A percentile compares a stretch with the other conserved stretches of the same genome.
Evolutionary conservation across 202 grass and related monocot species (phyloP).

Genomic region (Musa balbisiana): DNA sequence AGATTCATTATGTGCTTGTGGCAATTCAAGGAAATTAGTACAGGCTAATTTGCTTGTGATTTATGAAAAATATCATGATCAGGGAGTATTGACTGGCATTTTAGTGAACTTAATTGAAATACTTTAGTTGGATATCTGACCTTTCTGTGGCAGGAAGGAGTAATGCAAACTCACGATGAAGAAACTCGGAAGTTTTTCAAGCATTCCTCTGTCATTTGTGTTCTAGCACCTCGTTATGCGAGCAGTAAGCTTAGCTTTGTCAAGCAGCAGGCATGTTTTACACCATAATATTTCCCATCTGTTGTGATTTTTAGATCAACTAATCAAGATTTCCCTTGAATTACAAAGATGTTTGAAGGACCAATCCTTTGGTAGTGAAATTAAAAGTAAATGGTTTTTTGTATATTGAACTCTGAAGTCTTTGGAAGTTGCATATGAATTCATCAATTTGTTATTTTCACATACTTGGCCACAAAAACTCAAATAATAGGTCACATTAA

Average conservation of each 20-base stretch:
- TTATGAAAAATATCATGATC: not conserved
- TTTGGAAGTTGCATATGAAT: no score
- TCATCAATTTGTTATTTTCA: no score
- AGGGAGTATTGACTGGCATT: no score
- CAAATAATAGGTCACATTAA: no score
- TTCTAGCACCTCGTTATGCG: slow-evolving; percentile 72
- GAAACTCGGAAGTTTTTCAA: slow-evolving; percentile 89
- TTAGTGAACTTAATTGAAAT: slow-evolving; percentile 2
- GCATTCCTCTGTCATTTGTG: slow-evolving; percentile 90
- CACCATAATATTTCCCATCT: slow-evolving; percentile 1
- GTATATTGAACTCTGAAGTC: no score
- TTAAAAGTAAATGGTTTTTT: no score
- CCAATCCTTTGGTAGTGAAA: no score
- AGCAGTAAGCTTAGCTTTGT: slow-evolving; percentile 91
- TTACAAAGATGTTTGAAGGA: no score
- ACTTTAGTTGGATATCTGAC: not conserved
- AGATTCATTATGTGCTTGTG: not conserved
- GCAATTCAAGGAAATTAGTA: no score
- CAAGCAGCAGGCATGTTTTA: slow-evolving; percentile 75
- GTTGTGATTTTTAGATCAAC: no score
- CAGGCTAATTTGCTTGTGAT: not conserved
- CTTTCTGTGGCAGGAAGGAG: slow-evolving; percentile 45
- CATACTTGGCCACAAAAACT: no score
- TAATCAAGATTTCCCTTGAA: no score
- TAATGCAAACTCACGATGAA: slow-evolving; percentile 96